Evolutionary conservation across 306 rosid species (phyloP).

Genomic region (Cucurbita pepo): DNA sequence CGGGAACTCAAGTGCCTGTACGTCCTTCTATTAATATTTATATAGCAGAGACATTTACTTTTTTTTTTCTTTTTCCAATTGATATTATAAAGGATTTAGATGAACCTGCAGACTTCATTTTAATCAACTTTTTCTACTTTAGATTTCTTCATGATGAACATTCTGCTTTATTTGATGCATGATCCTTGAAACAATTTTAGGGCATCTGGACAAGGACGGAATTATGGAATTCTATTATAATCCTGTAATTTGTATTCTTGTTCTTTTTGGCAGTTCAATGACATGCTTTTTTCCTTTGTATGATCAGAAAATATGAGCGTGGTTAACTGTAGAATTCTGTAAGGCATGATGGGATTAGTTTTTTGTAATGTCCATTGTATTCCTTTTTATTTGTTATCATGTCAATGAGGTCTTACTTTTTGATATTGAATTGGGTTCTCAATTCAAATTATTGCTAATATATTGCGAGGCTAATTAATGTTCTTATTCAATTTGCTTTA

Average conservation of each 20-base stretch:
- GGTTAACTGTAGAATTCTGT: background rate
- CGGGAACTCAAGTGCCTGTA: conserved; percentile 61
- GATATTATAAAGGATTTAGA: background rate
- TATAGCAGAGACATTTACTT: background rate
- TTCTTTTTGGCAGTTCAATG: background rate
- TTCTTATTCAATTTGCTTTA: background rate
- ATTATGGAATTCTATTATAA: background rate
- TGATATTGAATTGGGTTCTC: background rate
- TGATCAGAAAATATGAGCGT: background rate
- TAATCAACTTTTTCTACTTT: background rate
- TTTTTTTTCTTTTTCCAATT: background rate
- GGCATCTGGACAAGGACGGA: background rate
- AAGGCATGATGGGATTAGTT: background rate
- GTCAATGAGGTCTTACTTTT: background rate
- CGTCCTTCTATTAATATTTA: conserved; percentile 5
- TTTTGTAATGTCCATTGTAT: background rate
- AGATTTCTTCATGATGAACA: background rate
- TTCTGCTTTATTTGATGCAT: background rate
- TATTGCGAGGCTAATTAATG: background rate
- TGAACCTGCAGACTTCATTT: background rate
- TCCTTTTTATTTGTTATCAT: background rate
- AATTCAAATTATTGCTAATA: background rate
- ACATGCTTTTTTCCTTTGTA: background rate
- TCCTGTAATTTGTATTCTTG: background rate
- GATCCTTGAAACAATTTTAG: background rate